Evolutionary conservation across 2,329 filamentous ascomycete genomes (phyloP).

Genomic region (Aspergillus sp.): DNA sequence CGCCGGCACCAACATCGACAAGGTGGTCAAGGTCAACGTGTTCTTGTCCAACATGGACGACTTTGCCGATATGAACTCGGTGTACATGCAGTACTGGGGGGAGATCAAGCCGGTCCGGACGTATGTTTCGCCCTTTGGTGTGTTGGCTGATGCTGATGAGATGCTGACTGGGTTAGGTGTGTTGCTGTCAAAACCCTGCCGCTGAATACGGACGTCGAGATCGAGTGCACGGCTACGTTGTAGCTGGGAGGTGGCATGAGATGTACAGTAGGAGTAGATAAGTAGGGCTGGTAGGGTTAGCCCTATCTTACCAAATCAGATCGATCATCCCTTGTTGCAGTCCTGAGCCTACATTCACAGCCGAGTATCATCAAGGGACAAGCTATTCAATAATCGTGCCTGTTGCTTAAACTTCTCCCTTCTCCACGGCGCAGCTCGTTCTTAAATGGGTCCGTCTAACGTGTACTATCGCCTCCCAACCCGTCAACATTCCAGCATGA

Average conservation of each 20-base stretch:
- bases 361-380: too few species aligned
- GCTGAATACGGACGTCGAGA: slow-evolving; percentile 78
- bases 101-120: slow-evolving; percentile 49
- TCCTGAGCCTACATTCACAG: too few species aligned
- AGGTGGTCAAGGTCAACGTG: slow-evolving; percentile 59
- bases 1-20: slow-evolving; percentile 49
- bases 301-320: not conserved
- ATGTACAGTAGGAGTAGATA: too few species aligned
- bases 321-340: not conserved
- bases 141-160: not conserved
- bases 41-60: slow-evolving; percentile 58
- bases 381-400: too few species aligned
- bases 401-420: not conserved
- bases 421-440: not conserved
- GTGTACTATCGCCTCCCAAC: slow-evolving; percentile 1
- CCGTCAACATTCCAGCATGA: too few species aligned
- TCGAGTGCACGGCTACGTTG: slow-evolving; percentile 73
- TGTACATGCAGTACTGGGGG: slow-evolving; percentile 67
- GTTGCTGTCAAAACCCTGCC: slow-evolving; percentile 84
- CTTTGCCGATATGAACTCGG: slow-evolving; percentile 69
- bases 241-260: too few species aligned
- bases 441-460: not conserved
- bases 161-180: slow-evolving; percentile 38
- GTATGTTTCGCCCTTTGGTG: slow-evolving; percentile 10
- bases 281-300: too few species aligned